phyloP scores from a whole-genome alignment of 129 eudicot genomes.

The Logfia minima region DNA sequence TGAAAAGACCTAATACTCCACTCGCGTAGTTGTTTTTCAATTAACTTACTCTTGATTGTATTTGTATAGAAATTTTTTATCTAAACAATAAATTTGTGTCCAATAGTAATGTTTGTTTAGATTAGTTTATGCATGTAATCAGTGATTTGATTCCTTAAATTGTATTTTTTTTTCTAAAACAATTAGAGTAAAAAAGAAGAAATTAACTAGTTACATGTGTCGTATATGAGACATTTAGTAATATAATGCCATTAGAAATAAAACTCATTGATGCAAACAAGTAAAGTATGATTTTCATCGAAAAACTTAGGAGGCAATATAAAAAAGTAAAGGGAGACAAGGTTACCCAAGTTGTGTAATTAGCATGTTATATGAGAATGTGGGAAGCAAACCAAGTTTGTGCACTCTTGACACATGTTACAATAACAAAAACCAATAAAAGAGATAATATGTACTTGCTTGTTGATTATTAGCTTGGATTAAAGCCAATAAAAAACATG shows the following conservation, averaged over 20 bases:
- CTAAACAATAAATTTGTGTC: too few species aligned
- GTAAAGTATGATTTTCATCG: constrained; percentile 10
- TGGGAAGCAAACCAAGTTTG: constrained; percentile 37
- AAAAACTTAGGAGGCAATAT: constrained; percentile 29
- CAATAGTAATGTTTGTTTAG: too few species aligned
- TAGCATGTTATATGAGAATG: constrained; percentile 37
- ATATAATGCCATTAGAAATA: background rate
- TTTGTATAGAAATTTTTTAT: too few species aligned
- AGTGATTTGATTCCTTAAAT: constrained; percentile 11
- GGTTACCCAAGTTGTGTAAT: constrained; percentile 37
- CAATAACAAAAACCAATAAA: background rate
- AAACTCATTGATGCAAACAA: background rate
- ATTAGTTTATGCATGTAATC: background rate
- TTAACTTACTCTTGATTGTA: too few species aligned
- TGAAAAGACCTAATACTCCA: too few species aligned
- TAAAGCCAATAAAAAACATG: background rate
- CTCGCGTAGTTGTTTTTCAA: too few species aligned
- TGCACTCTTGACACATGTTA: constrained; percentile 31
- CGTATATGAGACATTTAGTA: background rate
- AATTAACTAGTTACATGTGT: background rate
- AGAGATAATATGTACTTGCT: background rate
- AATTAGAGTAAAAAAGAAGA: too few species aligned
- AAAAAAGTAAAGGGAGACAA: constrained; percentile 34
- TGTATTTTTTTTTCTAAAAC: too few species aligned
- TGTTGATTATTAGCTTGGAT: background rate